phyloP scores from a whole-genome alignment of 2,329 filamentous ascomycete species.

The Cercospora sojina region DNA sequence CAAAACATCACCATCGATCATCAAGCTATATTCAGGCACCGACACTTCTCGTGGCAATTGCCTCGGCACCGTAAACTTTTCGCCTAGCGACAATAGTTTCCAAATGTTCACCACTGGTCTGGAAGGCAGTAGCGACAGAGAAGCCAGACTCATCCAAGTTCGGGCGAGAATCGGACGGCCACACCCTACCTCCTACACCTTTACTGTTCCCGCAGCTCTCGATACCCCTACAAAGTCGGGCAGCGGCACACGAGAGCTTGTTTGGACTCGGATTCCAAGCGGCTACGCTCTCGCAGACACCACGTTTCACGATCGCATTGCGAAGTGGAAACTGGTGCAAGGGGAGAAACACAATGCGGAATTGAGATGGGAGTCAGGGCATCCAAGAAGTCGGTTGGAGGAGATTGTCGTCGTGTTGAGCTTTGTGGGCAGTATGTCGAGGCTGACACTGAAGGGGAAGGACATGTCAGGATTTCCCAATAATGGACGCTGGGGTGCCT shows the following conservation, averaged over 20 bases:
- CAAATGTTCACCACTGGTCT: neutral
- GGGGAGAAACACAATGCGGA: conserved; percentile 10
- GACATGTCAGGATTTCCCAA: conserved; percentile 3
- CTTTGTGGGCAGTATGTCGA: conserved; percentile 16
- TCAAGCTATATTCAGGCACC: conserved; percentile 7
- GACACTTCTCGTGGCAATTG: neutral
- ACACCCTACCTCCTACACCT: conserved; percentile 7
- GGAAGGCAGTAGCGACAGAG: conserved; percentile 1
- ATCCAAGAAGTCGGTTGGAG: conserved; percentile 6
- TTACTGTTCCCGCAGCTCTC: neutral
- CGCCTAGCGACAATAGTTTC: neutral
- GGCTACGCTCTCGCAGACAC: conserved; percentile 16
- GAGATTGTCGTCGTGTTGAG: conserved; percentile 15
- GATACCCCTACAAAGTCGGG: neutral
- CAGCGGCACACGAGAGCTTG: conserved; percentile 1
- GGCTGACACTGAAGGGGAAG: conserved; percentile 18
- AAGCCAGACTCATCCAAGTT: conserved; percentile 9
- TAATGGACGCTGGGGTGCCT: conserved; percentile 16
- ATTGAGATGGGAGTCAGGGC: conserved; percentile 3
- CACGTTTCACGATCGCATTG: conserved; percentile 6
- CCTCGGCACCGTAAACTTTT: neutral
- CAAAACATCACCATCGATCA: conserved; percentile 8
- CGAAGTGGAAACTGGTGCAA: conserved; percentile 6
- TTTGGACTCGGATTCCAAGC: conserved; percentile 6
- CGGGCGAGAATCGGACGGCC: conserved; percentile 8